Evolutionary conservation across 441 rosid genomes (phyloP).

Genomic region (Metrosideros polymorpha): DNA sequence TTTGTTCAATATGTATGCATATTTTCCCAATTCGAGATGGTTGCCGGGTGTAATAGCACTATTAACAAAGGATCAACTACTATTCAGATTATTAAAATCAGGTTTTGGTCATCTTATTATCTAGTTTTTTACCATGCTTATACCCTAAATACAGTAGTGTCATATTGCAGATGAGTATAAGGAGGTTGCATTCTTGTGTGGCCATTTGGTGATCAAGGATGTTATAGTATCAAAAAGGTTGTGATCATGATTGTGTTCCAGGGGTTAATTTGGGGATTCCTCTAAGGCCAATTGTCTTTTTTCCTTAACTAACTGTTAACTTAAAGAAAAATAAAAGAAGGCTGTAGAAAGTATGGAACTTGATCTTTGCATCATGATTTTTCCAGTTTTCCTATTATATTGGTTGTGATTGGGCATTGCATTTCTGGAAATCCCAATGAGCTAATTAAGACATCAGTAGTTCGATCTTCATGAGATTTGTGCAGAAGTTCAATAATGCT

Average conservation of each 20-base stretch:
- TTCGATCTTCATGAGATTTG: background rate
- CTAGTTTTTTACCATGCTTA: background rate
- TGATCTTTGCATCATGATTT: background rate
- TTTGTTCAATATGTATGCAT: background rate
- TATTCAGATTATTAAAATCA: background rate
- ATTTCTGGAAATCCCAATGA: background rate
- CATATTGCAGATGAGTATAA: background rate
- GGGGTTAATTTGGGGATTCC: background rate
- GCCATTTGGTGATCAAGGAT: background rate
- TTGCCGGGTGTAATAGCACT: background rate
- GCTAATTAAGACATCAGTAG: background rate
- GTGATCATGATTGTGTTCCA: background rate
- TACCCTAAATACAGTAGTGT: background rate
- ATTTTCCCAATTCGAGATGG: background rate
- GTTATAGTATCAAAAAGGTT: background rate
- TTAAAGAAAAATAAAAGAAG: background rate
- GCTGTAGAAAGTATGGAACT: background rate
- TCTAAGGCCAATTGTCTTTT: background rate
- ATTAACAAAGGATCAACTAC: background rate
- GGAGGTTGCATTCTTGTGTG: background rate
- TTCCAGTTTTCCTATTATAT: background rate
- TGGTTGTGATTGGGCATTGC: background rate
- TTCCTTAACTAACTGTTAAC: background rate
- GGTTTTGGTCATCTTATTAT: background rate
- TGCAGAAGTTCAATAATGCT: background rate